phyloP scores from a whole-genome alignment of 2,329 filamentous ascomycete genomes.

The Claviceps lovelessii region DNA sequence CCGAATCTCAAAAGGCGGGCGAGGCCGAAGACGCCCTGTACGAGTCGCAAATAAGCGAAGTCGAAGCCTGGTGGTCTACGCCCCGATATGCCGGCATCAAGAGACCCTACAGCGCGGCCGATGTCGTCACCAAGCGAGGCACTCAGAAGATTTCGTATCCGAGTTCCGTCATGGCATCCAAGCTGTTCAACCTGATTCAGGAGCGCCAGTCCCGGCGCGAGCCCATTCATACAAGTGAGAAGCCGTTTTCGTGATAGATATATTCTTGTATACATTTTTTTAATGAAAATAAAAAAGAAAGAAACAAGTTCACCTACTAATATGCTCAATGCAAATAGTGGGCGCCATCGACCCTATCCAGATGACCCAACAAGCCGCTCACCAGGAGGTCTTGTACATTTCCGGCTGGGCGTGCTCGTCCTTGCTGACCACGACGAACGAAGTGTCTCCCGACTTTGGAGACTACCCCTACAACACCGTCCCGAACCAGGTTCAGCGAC shows the following conservation, averaged over 20 bases:
- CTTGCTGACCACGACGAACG: constrained; percentile 83
- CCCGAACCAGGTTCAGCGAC: constrained; percentile 88
- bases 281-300: too few species aligned
- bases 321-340: constrained; percentile 38
- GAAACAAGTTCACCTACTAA: background rate
- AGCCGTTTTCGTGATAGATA: background rate
- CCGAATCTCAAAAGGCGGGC: constrained; percentile 63
- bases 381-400: constrained; percentile 92
- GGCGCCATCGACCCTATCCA: constrained; percentile 97
- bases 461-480: constrained; percentile 99
- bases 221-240: constrained; percentile 81
- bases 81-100: constrained; percentile 80
- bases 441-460: constrained; percentile 93
- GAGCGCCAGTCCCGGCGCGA: constrained; percentile 64
- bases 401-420: constrained; percentile 97
- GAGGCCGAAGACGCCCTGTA: constrained; percentile 74
- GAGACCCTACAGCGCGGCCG: constrained; percentile 76
- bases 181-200: constrained; percentile 79
- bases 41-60: constrained; percentile 67
- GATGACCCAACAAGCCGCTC: constrained; percentile 94
- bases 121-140: constrained; percentile 87
- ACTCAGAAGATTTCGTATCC: constrained; percentile 77
- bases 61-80: constrained; percentile 80
- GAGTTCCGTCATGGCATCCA: constrained; percentile 86
- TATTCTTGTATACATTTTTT: too few species aligned